These are phyloP conservation scores for Mrakia frigida DNA, from an alignment of 768 basidiomycete genomes.

Conservation along the genomic window DNA sequence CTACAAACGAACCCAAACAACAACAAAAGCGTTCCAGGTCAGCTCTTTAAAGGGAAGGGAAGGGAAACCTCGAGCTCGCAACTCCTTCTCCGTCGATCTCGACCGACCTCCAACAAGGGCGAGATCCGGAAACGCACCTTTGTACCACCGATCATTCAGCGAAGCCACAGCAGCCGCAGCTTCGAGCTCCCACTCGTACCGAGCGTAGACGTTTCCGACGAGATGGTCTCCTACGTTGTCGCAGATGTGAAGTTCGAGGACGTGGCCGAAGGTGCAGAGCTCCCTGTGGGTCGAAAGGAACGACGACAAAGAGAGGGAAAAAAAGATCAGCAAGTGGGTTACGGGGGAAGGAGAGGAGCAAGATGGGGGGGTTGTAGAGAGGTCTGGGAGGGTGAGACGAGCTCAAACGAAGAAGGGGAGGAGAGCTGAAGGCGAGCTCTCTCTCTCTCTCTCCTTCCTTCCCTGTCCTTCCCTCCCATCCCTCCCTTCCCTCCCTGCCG, in stretches of 20 bases:
- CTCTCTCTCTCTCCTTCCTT: background rate
- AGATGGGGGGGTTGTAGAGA: too few relatives aligned
- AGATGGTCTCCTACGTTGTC: conserved; percentile 99
- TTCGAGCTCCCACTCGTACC: conserved; percentile 98
- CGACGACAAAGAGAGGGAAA: too few relatives aligned
- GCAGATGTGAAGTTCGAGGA: conserved; percentile 94
- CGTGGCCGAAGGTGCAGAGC: conserved; percentile 86
- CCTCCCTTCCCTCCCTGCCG: background rate
- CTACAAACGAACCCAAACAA: background rate
- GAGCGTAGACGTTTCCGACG: conserved; percentile 94
- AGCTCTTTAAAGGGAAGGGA: background rate
- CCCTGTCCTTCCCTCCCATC: background rate
- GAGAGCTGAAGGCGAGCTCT: background rate
- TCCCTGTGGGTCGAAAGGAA: conserved; percentile 49
- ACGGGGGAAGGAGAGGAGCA: too few relatives aligned
- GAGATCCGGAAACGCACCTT: conserved; percentile 61
- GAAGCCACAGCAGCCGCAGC: conserved; percentile 88
- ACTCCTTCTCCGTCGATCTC: background rate
- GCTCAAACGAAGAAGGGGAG: background rate
- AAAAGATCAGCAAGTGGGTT: background rate
- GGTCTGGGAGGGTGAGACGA: too few relatives aligned
- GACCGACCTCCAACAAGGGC: background rate
- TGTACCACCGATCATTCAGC: conserved; percentile 96
- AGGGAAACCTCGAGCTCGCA: background rate
- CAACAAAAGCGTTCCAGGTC: too few relatives aligned